A percentile compares a stretch with the other conserved stretches of the same genome.
phyloP scores from a whole-genome alignment of 306 rosid genomes.

The Calophaca sinica region DNA sequence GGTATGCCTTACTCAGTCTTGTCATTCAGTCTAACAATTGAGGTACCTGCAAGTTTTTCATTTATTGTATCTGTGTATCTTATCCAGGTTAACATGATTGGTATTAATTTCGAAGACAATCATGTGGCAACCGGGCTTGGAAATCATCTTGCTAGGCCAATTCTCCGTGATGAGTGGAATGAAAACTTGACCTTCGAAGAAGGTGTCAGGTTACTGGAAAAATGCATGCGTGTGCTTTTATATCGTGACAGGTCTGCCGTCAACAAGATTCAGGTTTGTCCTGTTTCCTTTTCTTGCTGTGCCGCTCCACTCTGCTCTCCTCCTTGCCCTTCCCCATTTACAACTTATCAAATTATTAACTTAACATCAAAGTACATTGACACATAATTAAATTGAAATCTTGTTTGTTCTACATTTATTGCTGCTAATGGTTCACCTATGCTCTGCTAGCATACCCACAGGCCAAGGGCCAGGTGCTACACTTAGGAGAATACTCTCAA shows the following conservation, averaged over 20 bases:
- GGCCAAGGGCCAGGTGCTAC: neutral
- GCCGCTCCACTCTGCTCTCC: neutral
- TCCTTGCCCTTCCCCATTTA: neutral
- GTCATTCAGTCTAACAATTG: constrained; percentile 16
- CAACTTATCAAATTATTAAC: neutral
- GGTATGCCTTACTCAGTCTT: constrained; percentile 53
- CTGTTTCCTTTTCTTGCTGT: constrained; percentile 31
- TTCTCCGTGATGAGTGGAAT: constrained; percentile 98
- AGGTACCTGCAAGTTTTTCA: constrained; percentile 30
- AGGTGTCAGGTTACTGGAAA: constrained; percentile 88
- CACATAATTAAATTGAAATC: neutral
- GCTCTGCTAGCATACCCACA: constrained; percentile 17
- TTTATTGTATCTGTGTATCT: constrained; percentile 12
- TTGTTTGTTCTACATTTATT: constrained; percentile 2
- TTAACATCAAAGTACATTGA: neutral
- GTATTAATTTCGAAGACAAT: constrained; percentile 81
- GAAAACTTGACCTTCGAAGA: constrained; percentile 88
- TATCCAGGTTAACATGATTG: constrained; percentile 92
- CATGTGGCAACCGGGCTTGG: constrained; percentile 98
- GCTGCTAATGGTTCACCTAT: constrained; percentile 4
- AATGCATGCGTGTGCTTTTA: constrained; percentile 95
- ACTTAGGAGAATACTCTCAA: neutral
- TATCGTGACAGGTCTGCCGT: constrained; percentile 90
- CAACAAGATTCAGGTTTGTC: constrained; percentile 68
- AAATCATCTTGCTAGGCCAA: constrained; percentile 96